Evolutionary conservation across 1,139 yeast species (phyloP), one percentile per base, ranked within the genome.

Genomic region (Nakaseomyces nivariensis): DNA sequence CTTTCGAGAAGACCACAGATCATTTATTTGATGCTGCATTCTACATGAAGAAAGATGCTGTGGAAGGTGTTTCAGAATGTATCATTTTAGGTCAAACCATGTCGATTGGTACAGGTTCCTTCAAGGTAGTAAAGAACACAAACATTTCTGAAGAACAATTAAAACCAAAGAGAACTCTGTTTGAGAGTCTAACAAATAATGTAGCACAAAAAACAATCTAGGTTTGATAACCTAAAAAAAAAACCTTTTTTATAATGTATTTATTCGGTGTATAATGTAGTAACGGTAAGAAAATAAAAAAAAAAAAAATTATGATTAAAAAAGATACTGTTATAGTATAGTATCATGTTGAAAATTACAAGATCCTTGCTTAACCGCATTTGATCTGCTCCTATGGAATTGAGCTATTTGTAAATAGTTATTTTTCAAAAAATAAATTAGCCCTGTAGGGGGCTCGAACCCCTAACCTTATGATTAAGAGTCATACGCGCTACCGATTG

Each of bases 51-150:
- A 83, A 82, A 31, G 99, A 94, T 68, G 77, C 83, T 62, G 88
- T 94, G 52, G 98, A 94, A 68, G 99, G 99, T 70, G 98, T 94
- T 25, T 85, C 96, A 36, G 99, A 94, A 69, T 88, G 98, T 73
- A 92, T 94, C 62, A 94, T 94, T 61, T 76, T 94, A 58, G 99
- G 99, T 36, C 97, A 92, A 72, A 87, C 97, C 49, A 92, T 92
- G 97, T 79, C 86, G 51, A 83, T 94, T 58, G 99, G 99, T 66
- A 94, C 99, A 3, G 98, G 98, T 55, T 85, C 97, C 0, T 90
- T 94, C 75, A 85, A 89, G 66, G 76, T 92, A 63, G 86, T 85
- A 10, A 81, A 82, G 56, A 72, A 78, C 49, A 77, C 81, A 4
- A 68, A 73, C 47, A 69, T 74, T 46, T 73, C 71, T 29, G 68